Evolutionary conservation across 805 yeast species (phyloP).

Genomic region (Brettanomyces anomalus): DNA sequence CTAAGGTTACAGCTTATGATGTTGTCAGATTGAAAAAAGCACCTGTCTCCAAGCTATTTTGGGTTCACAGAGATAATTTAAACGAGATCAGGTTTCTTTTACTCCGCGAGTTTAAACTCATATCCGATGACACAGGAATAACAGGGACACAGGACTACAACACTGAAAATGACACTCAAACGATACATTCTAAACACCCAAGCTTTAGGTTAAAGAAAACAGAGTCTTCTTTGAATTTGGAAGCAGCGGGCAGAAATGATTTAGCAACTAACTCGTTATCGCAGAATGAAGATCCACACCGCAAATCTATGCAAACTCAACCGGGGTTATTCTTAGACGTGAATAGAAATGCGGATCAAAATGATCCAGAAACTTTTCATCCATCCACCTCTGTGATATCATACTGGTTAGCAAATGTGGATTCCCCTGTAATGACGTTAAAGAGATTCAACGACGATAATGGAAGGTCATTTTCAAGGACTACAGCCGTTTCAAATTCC

Average conservation of each 20-base stretch:
- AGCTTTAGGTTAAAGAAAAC: constrained; percentile 11
- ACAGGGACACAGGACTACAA: constrained; percentile 5
- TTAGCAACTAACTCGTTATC: not conserved
- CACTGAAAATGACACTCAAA: not conserved
- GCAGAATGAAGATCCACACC: not conserved
- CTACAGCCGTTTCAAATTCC: not conserved
- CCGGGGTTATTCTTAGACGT: not conserved
- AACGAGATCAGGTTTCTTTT: constrained; percentile 42
- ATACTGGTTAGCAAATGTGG: constrained; percentile 23
- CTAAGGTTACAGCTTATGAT: constrained; percentile 28
- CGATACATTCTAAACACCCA: not conserved
- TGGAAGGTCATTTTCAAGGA: too few relatives aligned
- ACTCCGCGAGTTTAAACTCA: constrained; percentile 32
- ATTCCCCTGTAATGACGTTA: constrained; percentile 16
- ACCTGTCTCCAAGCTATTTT: constrained; percentile 30
- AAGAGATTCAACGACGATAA: not conserved
- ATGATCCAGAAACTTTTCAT: constrained; percentile 13
- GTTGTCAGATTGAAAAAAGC: constrained; percentile 27
- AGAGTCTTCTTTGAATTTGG: constrained; percentile 10
- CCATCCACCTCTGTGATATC: constrained; percentile 21
- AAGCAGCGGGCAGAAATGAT: constrained; percentile 1
- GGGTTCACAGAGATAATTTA: constrained; percentile 56
- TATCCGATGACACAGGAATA: constrained; percentile 25
- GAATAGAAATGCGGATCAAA: not conserved
- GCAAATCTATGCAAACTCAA: not conserved